Evolutionary conservation across 2,329 filamentous ascomycete genomes (phyloP), one percentile per base, ranked within the genome.

Genomic region (Fusarium keratoplasticum): DNA sequence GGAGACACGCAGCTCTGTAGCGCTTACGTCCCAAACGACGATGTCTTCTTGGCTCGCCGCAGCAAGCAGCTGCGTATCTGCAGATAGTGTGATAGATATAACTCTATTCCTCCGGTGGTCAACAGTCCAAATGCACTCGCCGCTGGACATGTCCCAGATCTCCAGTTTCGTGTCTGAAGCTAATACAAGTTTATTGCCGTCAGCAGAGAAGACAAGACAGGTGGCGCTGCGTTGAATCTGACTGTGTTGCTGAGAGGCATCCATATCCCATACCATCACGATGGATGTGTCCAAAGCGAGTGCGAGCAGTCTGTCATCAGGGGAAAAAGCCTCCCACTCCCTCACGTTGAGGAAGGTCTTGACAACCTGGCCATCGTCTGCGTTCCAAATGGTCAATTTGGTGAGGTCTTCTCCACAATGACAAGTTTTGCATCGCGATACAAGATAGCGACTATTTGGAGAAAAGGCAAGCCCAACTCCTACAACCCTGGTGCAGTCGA

Each of bases 11-110:
- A 5, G 20, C 20, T 8, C 13, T 9, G 2, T 5, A 11, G 3
- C 20, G 6, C 20, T 4, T 9, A 14, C 3, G 10, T 42, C 40
- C 40, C 40, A 44, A 2, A 44, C 13, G 13, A 10, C 0, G 20
- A 44, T 16, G 4, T 4, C 20, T 7, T 2, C 0, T 25, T 6
- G 13, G 7, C 7, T 25, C 2, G 0, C 42, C 13, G 7, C 8
- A 25, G 42, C 20, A 16, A 44, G 14, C 20, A 47, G 2, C 20
- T 5, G 7, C 42, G 4, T 10, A 16, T 47, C 7, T 18, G 20
- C 20, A 9, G 42, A 47, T 6, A 47, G 13, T 25, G 42, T 14
- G 2, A 47, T 25, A 0, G 22, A 47, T 47, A 13, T 25, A 6
- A 47, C 20, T 3, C 3, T 2, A 16, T 4, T 9, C 42, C 2